Conservation (phyloP, 805 yeast species). For the Candida andamanensis region DNA sequence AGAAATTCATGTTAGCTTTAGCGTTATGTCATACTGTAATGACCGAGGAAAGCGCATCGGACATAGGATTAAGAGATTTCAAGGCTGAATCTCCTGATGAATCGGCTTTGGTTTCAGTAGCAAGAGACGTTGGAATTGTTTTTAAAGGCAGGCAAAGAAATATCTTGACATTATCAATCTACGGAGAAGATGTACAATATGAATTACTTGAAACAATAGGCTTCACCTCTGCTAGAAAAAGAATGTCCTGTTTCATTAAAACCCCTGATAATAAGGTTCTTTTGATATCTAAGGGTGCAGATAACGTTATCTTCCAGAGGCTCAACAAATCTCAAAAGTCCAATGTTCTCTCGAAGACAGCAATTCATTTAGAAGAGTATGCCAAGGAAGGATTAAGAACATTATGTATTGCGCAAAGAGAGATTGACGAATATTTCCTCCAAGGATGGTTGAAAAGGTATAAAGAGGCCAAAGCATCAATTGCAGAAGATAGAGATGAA, state of each 20-base stretch:
- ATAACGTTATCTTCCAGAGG: constrained; percentile 53
- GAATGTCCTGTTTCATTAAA: constrained; percentile 71
- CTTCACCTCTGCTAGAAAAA: constrained; percentile 66
- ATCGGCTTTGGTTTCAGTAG: constrained; percentile 71
- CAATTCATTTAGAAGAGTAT: constrained; percentile 58
- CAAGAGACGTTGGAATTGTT: constrained; percentile 67
- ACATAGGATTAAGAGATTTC: constrained; percentile 41
- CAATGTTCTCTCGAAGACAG: constrained; percentile 49
- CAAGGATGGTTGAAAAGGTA: constrained; percentile 52
- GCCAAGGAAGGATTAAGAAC: constrained; percentile 80
- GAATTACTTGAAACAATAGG: constrained; percentile 53
- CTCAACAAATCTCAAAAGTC: constrained; percentile 34
- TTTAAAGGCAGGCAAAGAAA: constrained; percentile 51
- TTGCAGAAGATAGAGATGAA: constrained; percentile 53
- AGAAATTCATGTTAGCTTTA: constrained; percentile 56
- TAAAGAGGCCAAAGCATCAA: constrained; percentile 53
- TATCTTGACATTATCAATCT: constrained; percentile 37
- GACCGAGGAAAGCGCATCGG: constrained; percentile 45
- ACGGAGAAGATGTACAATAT: constrained; percentile 43
- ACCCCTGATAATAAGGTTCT: constrained; percentile 38
- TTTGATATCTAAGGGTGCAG: constrained; percentile 70
- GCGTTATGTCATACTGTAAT: constrained; percentile 76
- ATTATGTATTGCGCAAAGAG: constrained; percentile 60
- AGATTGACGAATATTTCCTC: constrained; percentile 42
- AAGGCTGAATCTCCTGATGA: constrained; percentile 86